Percentiles rank a stretch among this genome's conserved stretches.
Evolutionary conservation across 352 stramenopile genomes (phyloP).

Genomic region (Phytophthora litchii): DNA sequence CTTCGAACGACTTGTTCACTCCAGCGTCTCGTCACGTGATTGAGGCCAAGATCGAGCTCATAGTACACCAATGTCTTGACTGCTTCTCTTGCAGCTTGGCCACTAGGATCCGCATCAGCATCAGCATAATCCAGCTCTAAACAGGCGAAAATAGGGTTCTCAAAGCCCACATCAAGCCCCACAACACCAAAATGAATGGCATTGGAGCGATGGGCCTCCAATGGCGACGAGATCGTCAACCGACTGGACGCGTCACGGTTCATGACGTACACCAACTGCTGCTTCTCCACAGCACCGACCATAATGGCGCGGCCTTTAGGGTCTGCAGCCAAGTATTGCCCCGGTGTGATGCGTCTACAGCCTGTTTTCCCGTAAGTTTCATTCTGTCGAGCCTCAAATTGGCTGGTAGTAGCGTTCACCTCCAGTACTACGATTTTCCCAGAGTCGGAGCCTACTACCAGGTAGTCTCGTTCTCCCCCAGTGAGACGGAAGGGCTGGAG

Average conservation of each 20-base stretch:
- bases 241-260: constrained; percentile 95
- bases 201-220: constrained; percentile 98
- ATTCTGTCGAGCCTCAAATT: constrained; percentile 89
- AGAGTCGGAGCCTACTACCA: constrained; percentile 96
- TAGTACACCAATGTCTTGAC: constrained; percentile 99
- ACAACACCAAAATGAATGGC: constrained; percentile 95
- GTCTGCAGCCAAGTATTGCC: constrained; percentile 97
- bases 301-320: constrained; percentile 97
- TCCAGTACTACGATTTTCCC: constrained; percentile 96
- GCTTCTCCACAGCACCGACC: constrained; percentile 97
- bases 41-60: constrained; percentile 98
- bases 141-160: constrained; percentile 99
- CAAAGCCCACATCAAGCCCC: constrained; percentile 98
- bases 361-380: constrained; percentile 98
- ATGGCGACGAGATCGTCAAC: constrained; percentile 97
- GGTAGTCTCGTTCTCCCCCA: constrained; percentile 92
- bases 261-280: constrained; percentile 99
- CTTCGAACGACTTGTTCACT: constrained; percentile 87
- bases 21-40: constrained; percentile 98
- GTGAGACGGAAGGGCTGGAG: constrained; percentile 91
- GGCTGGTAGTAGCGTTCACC: constrained; percentile 81
- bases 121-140: constrained; percentile 97
- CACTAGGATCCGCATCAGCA: constrained; percentile 81
- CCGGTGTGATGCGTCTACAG: constrained; percentile 96
- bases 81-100: constrained; percentile 60